Evolutionary conservation across 225 moss, liverwort and hornwort genomes (phyloP), one percentile per base, ranked within the genome.

Genomic region (Polytrichum formosum): DNA sequence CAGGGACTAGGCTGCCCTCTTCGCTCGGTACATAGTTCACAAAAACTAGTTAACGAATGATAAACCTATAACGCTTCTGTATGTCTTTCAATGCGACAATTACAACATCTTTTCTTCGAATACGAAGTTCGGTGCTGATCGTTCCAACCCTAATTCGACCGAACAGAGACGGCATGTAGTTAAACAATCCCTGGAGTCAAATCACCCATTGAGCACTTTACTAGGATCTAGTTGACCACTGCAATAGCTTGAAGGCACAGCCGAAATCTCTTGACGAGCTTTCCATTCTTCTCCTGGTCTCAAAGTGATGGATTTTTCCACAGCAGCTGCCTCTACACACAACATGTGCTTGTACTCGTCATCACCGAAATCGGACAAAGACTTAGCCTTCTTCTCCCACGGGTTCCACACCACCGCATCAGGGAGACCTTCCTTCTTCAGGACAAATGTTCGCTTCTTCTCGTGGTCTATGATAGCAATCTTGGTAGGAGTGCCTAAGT

Each of bases 381-480:
- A 75, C 67, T 91, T 97, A 26, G 97, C 80, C 82, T 97, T 97
- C 56, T 89, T 97, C 80, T 97, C 97, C 97, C 97, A 97, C 28
- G 97, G 97, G 82, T 97, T 97, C 97, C 97, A 97, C 58, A 97
- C 94, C 53, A 97, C 97, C 7, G 86, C 94, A 84, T 97, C 97
- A 28, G 97, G 94, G 64, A 97, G 91, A 55, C 92, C 94, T 28
- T 94, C 97, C 67, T 97, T 97, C 80, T 86, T 88, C 74, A 97
- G 63, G 37, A 97, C 94, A 19, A 89, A 91, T 0, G 97, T 97
- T 53, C 97, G 81, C 67, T 97, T 97, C 79, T 85, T 94, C 85
- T 91, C 88, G 66, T 97, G 97, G 77, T 97, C 97, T 54, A 97
- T 90, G 68, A 97, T 83, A 46, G 90, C 97, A 73, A 97, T 92